phyloP scores from a whole-genome alignment of 306 rosid species.

The Dryas octopetala region DNA sequence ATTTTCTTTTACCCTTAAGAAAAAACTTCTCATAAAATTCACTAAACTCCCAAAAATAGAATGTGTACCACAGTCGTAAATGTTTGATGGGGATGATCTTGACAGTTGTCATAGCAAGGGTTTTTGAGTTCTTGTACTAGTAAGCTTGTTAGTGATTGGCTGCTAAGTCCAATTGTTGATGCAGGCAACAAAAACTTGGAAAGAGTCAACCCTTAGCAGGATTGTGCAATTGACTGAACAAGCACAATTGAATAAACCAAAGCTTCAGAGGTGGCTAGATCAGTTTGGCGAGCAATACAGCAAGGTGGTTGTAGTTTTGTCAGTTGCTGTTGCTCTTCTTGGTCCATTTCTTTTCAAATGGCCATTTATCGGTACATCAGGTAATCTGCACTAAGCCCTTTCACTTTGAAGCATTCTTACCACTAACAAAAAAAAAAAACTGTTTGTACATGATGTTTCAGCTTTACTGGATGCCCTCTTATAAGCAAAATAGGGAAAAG shows the following conservation, averaged over 20 bases:
- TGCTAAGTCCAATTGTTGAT: constrained; percentile 26
- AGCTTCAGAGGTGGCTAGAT: constrained; percentile 97
- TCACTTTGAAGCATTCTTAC: neutral
- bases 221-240: constrained; percentile 98
- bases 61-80: too few species aligned
- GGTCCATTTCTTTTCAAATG: constrained; percentile 94
- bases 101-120: constrained; percentile 4
- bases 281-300: constrained; percentile 96
- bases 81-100: neutral
- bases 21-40: too few species aligned
- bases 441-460: neutral
- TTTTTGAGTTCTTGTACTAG: constrained; percentile 12
- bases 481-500: neutral
- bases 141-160: constrained; percentile 20
- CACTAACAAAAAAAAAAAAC: neutral
- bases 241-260: constrained; percentile 86
- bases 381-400: constrained; percentile 41
- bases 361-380: constrained; percentile 86
- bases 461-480: neutral
- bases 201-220: constrained; percentile 83
- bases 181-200: constrained; percentile 86
- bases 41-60: too few species aligned
- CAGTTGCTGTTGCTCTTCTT: constrained; percentile 75
- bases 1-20: too few species aligned
- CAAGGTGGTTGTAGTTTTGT: constrained; percentile 85